phyloP scores from a whole-genome alignment of 75 land plant genomes.

The Picea sitchensis region DNA sequence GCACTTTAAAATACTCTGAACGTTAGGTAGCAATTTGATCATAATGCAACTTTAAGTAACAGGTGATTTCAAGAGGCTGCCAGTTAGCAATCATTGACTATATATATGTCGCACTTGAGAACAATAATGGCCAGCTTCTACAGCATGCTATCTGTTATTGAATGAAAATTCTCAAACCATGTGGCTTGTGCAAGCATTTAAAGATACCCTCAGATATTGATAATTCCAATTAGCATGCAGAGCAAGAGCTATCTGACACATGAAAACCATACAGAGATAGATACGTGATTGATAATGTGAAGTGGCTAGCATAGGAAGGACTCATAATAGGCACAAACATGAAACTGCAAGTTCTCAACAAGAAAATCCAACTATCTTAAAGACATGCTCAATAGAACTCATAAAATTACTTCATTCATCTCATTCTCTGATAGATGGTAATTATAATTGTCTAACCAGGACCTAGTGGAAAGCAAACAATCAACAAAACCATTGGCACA shows the following conservation, averaged over 20 bases:
- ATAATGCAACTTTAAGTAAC: not conserved
- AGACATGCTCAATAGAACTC: not conserved
- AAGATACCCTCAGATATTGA: not conserved
- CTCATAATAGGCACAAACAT: not conserved
- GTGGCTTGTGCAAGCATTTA: not conserved
- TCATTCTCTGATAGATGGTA: not conserved
- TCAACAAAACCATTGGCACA: not conserved
- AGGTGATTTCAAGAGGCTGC: not conserved
- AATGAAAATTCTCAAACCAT: not conserved
- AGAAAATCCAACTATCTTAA: not conserved
- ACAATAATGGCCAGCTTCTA: not conserved
- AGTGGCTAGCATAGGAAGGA: not conserved
- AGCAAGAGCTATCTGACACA: too few species aligned
- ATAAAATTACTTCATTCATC: not conserved
- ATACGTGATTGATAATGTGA: not conserved
- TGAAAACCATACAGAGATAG: too few species aligned
- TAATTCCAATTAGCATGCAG: too few species aligned
- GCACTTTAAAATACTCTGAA: not conserved
- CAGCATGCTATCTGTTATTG: not conserved
- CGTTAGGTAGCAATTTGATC: not conserved
- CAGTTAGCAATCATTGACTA: not conserved
- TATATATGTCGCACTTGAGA: not conserved
- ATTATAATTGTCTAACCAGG: not conserved
- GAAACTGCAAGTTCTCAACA: not conserved
- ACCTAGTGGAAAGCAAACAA: not conserved